Conservation (phyloP, 208 protist genomes). For the Crithidia thermophila region DNA sequence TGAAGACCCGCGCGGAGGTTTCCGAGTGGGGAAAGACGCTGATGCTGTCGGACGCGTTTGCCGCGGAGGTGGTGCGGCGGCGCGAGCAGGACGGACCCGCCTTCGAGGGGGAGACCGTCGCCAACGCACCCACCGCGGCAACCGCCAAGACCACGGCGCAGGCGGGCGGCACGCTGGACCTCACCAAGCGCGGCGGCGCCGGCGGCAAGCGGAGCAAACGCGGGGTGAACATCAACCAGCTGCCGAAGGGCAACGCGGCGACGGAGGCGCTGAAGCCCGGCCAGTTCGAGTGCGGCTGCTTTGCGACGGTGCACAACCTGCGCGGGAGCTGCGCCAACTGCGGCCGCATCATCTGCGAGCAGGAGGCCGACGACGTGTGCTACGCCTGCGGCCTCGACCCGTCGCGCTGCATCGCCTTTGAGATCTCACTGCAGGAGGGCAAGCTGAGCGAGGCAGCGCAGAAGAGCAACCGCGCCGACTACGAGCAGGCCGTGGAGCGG, state of each 20-base stretch:
- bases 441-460: conserved; percentile 73
- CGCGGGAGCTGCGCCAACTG: conserved; percentile 88
- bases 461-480: conserved; percentile 55
- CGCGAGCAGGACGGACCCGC: conserved; percentile 53
- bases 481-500: conserved; percentile 68
- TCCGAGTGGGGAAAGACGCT: conserved; percentile 80
- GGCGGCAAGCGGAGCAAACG: conserved; percentile 25
- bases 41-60: conserved; percentile 73
- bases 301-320: conserved; percentile 79
- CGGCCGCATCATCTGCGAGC: conserved; percentile 90
- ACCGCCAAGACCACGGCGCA: not conserved
- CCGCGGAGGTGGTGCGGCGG: conserved; percentile 66
- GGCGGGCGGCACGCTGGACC: conserved; percentile 3
- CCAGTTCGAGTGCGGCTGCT: conserved; percentile 88
- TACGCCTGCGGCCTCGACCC: conserved; percentile 86
- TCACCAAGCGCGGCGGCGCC: conserved; percentile 12
- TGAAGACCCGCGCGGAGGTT: conserved; percentile 60
- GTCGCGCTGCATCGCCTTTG: conserved; percentile 70
- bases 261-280: conserved; percentile 60
- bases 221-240: conserved; percentile 31
- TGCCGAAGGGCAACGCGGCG: conserved; percentile 19
- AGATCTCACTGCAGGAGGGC: conserved; percentile 81
- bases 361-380: conserved; percentile 81
- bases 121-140: not conserved
- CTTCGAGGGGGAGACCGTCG: conserved; percentile 56